phyloP scores from a whole-genome alignment of 2,329 filamentous ascomycete species.

The Colletotrichum sp. region DNA sequence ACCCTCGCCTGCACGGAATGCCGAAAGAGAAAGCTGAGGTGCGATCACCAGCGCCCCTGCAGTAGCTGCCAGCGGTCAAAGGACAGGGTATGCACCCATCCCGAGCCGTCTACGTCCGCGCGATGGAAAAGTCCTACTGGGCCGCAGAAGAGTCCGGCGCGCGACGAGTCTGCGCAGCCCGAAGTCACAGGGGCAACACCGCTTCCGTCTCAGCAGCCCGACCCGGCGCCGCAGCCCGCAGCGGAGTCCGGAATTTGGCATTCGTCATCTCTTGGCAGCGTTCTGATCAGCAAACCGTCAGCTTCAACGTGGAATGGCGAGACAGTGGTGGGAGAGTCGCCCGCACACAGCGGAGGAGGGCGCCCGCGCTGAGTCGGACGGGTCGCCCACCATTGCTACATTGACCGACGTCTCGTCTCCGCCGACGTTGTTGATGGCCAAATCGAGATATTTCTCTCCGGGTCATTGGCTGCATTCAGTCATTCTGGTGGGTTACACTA shows the following conservation, averaged over 20 bases:
- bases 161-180: not conserved
- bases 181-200: not conserved
- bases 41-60: constrained; percentile 62
- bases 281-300: not conserved
- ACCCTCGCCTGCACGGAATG: constrained; percentile 60
- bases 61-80: constrained; percentile 61
- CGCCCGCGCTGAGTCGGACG: not conserved
- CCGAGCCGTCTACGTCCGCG: constrained; percentile 24
- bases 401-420: not conserved
- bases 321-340: not conserved
- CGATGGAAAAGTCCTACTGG: constrained; percentile 24
- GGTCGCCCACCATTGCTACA: not conserved
- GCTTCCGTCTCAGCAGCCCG: not conserved
- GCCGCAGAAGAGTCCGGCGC: not conserved
- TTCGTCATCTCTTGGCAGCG: not conserved
- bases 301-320: not conserved
- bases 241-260: not conserved
- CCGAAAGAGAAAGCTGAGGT: constrained; percentile 63
- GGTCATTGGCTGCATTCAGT: not conserved
- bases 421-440: constrained; percentile 4
- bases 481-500: constrained; percentile 20
- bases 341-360: not conserved
- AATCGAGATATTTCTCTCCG: not conserved
- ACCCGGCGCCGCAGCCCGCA: not conserved
- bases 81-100: constrained; percentile 59